Evolutionary conservation across 495 filamentous ascomycete genomes (phyloP).

Genomic region (Ramalina peruviana): DNA sequence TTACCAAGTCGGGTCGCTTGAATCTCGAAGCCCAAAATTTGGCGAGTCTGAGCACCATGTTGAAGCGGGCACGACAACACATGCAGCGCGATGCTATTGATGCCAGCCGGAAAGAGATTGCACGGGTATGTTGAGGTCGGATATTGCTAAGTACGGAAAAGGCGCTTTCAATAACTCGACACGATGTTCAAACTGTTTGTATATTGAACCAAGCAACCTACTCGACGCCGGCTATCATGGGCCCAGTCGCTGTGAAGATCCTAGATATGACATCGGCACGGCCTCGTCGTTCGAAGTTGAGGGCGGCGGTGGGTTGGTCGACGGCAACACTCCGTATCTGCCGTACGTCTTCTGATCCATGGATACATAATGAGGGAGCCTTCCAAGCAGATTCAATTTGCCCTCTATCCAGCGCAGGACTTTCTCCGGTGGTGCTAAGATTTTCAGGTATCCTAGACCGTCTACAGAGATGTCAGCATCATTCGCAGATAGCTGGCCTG

Average conservation of each 20-base stretch:
- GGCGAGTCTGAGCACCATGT: too few relatives aligned
- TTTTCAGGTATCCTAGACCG: constrained; percentile 70
- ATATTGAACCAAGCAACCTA: too few relatives aligned
- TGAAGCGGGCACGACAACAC: too few relatives aligned
- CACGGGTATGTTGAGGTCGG: too few relatives aligned
- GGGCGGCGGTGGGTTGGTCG: constrained; percentile 26
- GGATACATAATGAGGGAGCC: constrained; percentile 77
- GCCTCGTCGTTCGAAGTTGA: constrained; percentile 24
- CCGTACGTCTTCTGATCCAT: constrained; percentile 95
- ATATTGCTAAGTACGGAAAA: too few relatives aligned
- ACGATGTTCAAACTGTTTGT: too few relatives aligned
- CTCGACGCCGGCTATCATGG: constrained; percentile 20
- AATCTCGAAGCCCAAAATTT: too few relatives aligned
- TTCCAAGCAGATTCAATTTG: constrained; percentile 66
- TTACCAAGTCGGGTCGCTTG: too few relatives aligned
- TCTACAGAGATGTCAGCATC: constrained; percentile 31
- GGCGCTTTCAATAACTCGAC: too few relatives aligned
- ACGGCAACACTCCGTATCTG: constrained; percentile 78
- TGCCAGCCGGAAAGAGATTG: too few relatives aligned
- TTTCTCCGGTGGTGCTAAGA: constrained; percentile 72
- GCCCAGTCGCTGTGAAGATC: constrained; percentile 50
- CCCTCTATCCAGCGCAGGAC: constrained; percentile 69
- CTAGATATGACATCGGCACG: constrained; percentile 43
- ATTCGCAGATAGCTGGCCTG: background rate
- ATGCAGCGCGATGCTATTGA: too few relatives aligned